Evolutionary conservation across 192 early-diverging fungal species (phyloP), one percentile per base, ranked within the genome.

Genomic region (Coemansia sp.): DNA sequence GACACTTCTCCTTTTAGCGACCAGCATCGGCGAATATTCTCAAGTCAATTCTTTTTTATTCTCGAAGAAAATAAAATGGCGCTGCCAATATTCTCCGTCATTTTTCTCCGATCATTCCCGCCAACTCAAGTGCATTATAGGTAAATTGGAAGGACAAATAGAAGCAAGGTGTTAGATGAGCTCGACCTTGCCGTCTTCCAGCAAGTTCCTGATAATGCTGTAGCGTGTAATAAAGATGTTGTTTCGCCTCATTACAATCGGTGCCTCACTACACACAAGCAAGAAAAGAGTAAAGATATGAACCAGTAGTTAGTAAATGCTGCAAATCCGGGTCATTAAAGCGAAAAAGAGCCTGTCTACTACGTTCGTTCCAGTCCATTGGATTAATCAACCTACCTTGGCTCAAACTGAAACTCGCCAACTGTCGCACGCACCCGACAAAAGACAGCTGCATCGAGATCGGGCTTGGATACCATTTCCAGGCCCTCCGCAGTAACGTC

Each of bases 211-310:
- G 56, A 82, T 69, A 32, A 74, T 76, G 65, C 74, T 76, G 80
- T 82, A 82, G 32, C 71, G 53, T 2, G 80, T 82, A 58, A 82
- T 82, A 38, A 82, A 82, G 22, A 82, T 73, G 56, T 76, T 82
- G 71, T 68, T 76, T 13, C 75, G 67, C 50, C 41, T 71, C 80
- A 82, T 82, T n/a, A 71, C 50, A 32, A 82, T 82, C 50, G 75
- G 74, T 34, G 76, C 80, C 59, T 82, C 74, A 34, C 74, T 74
- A 79, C 68, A 68, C 2, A 2, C 22, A n/a, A n/a, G 11, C 18
- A 39, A 22, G 22, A 22, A 22, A 22, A 22, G 22, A 22, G 22
- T 22, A 22, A 29, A 50, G 40, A 3, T 2, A 20, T 9, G 18
- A 8, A 20, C 20, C 18, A 10, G 20, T 7, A 20, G 52, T 53